Evolutionary conservation across 2,329 filamentous ascomycete genomes (phyloP).

Genomic region (Cladophialophora immunda): DNA sequence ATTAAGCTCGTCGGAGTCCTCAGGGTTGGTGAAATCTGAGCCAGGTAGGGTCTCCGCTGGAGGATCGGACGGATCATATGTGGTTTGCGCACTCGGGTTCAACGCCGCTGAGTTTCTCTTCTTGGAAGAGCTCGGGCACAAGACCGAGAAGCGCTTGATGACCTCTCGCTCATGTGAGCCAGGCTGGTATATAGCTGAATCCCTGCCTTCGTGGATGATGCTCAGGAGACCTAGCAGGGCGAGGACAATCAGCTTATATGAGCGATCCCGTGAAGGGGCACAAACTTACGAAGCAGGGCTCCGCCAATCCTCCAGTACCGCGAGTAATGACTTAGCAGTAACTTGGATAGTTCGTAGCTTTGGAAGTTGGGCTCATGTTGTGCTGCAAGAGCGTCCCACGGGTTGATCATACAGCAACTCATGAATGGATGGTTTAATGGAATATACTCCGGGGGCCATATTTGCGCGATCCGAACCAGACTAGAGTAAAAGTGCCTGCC

Average conservation of each 20-base stretch:
- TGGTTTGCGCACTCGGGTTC: background rate
- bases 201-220: constrained; percentile 5
- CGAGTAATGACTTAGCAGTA: constrained; percentile 18
- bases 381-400: constrained; percentile 7
- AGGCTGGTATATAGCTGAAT: background rate
- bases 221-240: background rate
- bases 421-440: constrained; percentile 19
- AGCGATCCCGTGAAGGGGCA: background rate
- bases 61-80: background rate
- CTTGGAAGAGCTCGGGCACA: constrained; percentile 14
- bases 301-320: constrained; percentile 22
- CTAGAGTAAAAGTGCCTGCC: constrained; percentile 13
- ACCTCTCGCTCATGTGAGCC: constrained; percentile 12
- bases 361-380: constrained; percentile 4
- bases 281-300: constrained; percentile 22
- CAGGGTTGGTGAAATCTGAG: background rate
- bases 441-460: constrained; percentile 23
- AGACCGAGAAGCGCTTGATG: constrained; percentile 6
- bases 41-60: background rate
- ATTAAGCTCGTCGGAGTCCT: background rate
- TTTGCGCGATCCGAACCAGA: constrained; percentile 16
- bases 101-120: background rate
- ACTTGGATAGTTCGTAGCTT: constrained; percentile 16
- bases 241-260: background rate
- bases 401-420: constrained; percentile 20